Conservation (phyloP, 805 yeast species). For the Candida broadrunensis region DNA sequence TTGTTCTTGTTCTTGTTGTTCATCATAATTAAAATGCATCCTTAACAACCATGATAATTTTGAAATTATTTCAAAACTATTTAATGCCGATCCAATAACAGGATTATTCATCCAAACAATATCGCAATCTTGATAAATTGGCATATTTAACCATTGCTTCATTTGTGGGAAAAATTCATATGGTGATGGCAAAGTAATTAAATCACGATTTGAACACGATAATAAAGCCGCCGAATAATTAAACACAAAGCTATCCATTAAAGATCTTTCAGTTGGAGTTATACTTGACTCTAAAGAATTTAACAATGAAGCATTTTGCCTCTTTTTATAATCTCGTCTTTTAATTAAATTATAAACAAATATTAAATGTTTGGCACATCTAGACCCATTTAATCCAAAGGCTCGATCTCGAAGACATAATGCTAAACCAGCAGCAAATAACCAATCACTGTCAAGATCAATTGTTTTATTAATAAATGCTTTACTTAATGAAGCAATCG, state of each 20-base stretch:
- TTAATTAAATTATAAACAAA: constrained; percentile 4
- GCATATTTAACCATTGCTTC: constrained; percentile 1
- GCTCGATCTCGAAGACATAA: constrained; percentile 5
- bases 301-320: neutral
- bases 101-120: constrained; percentile 4
- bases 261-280: constrained; percentile 2
- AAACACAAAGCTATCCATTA: constrained; percentile 5
- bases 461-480: constrained; percentile 1
- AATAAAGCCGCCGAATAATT: constrained; percentile 2
- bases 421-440: constrained; percentile 4
- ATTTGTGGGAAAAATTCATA: constrained; percentile 3
- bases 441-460: constrained; percentile 5
- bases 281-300: neutral
- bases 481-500: constrained; percentile 1
- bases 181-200: constrained; percentile 5
- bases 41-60: constrained; percentile 5
- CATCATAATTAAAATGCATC: constrained; percentile 2
- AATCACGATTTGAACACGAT: constrained; percentile 1
- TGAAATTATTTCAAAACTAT: constrained; percentile 3
- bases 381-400: constrained; percentile 1
- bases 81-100: constrained; percentile 1
- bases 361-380: constrained; percentile 5
- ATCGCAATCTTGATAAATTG: constrained; percentile 2
- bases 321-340: neutral
- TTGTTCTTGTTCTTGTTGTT: neutral